phyloP scores from a whole-genome alignment of 2,329 filamentous ascomycete genomes.

The Orbilia blumenaviensis region DNA sequence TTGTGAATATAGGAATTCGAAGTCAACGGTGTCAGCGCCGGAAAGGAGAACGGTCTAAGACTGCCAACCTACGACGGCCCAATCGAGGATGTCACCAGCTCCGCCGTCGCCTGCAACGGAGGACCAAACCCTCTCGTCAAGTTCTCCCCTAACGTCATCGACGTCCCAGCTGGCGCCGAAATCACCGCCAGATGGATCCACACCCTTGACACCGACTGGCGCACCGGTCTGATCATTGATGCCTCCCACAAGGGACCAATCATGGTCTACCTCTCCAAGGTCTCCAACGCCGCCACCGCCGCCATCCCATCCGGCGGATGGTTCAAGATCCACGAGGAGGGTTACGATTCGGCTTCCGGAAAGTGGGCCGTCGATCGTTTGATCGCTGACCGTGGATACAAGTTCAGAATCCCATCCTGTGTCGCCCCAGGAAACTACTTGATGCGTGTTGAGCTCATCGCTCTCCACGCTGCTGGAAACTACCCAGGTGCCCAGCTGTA shows the following conservation, averaged over 20 bases:
- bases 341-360: constrained; percentile 60
- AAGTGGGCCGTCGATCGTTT: constrained; percentile 66
- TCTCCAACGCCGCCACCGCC: constrained; percentile 62
- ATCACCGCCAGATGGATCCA: constrained; percentile 67
- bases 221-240: constrained; percentile 63
- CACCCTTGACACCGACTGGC: constrained; percentile 63
- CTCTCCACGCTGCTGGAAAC: constrained; percentile 52
- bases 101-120: constrained; percentile 63
- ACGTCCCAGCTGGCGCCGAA: constrained; percentile 65
- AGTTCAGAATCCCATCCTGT: constrained; percentile 60
- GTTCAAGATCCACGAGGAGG: constrained; percentile 65
- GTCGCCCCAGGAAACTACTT: constrained; percentile 59
- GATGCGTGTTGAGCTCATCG: constrained; percentile 57
- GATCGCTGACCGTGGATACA: constrained; percentile 64
- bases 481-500: constrained; percentile 56
- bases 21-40: constrained; percentile 51
- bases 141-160: constrained; percentile 61
- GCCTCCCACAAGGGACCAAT: constrained; percentile 66
- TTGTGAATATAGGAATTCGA: constrained; percentile 40
- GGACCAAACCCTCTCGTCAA: constrained; percentile 59
- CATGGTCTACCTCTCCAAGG: constrained; percentile 57
- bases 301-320: constrained; percentile 62
- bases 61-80: constrained; percentile 61
- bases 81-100: constrained; percentile 58
- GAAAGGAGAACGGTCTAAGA: constrained; percentile 44